Conservation (phyloP, 495 filamentous ascomycete species). For the Terfezia claveryi region DNA sequence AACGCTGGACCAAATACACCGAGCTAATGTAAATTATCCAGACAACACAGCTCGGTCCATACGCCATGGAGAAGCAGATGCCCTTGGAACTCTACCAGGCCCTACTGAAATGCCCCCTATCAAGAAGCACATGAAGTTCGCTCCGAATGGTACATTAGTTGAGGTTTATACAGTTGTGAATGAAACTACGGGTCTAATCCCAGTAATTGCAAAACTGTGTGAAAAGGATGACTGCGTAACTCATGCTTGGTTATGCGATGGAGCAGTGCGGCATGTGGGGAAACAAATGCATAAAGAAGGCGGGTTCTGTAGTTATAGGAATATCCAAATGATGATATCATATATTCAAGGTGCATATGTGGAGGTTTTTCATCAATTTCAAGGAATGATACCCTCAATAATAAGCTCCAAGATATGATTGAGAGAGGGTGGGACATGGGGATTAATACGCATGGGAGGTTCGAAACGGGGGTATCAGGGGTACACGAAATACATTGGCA, state of each 20-base stretch:
- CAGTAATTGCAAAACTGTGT: constrained; percentile 48
- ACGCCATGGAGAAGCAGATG: constrained; percentile 78
- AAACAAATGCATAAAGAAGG: constrained; percentile 60
- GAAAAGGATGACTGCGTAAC: constrained; percentile 39
- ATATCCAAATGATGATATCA: constrained; percentile 83
- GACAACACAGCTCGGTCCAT: constrained; percentile 54
- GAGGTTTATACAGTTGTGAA: constrained; percentile 33
- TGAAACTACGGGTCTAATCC: constrained; percentile 44
- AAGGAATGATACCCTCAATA: constrained; percentile 46
- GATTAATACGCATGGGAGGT: constrained; percentile 47
- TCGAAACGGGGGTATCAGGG: constrained; percentile 75
- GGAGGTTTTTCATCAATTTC: constrained; percentile 30
- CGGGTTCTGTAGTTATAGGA: constrained; percentile 93
- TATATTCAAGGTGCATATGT: constrained; percentile 38
- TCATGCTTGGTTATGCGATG: constrained; percentile 60
- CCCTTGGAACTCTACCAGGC: constrained; percentile 50
- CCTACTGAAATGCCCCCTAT: constrained; percentile 42
- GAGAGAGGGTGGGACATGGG: constrained; percentile 78
- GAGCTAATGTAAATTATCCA: constrained; percentile 9
- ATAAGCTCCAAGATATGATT: constrained; percentile 69
- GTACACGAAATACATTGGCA: constrained; percentile 94
- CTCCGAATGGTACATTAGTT: constrained; percentile 27
- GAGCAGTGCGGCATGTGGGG: constrained; percentile 53
- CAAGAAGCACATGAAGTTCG: constrained; percentile 33
- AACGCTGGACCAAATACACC: no score